These are phyloP conservation scores for Actinomortierella wolfii DNA, from an alignment of 371 early-diverging fungal species.

Conservation along the genomic window DNA sequence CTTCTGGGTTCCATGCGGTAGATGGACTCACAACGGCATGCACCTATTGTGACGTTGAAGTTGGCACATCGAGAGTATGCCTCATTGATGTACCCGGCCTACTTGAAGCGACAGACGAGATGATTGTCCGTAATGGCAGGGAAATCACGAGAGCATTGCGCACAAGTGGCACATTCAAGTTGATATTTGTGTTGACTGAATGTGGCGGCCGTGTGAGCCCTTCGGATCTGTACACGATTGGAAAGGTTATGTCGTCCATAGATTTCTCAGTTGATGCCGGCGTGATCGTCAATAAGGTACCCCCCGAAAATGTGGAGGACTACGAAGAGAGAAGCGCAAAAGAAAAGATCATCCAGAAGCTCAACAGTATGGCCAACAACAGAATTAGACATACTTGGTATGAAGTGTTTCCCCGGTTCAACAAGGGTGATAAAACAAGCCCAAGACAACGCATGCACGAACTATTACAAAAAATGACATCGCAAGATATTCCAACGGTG, in stretches of 20 bases:
- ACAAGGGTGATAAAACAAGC: too few species aligned
- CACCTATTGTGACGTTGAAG: not conserved
- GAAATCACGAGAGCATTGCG: not conserved
- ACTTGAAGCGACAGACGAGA: not conserved
- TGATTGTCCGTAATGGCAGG: not conserved
- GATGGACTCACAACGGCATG: too few species aligned
- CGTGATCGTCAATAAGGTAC: constrained; percentile 3
- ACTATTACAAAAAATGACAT: too few species aligned
- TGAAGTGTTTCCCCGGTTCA: too few species aligned
- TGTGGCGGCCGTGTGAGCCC: not conserved
- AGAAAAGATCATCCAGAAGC: constrained; percentile 2
- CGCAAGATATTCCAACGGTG: too few species aligned
- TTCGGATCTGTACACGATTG: constrained; percentile 1
- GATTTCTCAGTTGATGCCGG: constrained; percentile 3
- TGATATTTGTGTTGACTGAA: constrained; percentile 3
- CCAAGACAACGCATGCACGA: too few species aligned
- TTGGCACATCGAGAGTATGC: not conserved
- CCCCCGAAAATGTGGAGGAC: constrained; percentile 3
- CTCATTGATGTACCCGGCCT: not conserved
- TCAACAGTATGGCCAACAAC: constrained; percentile 2
- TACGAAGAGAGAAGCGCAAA: constrained; percentile 3
- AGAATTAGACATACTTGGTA: not conserved
- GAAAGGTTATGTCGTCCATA: constrained; percentile 4
- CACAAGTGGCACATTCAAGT: not conserved
- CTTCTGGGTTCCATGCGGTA: too few species aligned